These are phyloP conservation scores for Daldinia concentrica DNA, from an alignment of 495 filamentous ascomycete genomes.

Conservation along the genomic window DNA sequence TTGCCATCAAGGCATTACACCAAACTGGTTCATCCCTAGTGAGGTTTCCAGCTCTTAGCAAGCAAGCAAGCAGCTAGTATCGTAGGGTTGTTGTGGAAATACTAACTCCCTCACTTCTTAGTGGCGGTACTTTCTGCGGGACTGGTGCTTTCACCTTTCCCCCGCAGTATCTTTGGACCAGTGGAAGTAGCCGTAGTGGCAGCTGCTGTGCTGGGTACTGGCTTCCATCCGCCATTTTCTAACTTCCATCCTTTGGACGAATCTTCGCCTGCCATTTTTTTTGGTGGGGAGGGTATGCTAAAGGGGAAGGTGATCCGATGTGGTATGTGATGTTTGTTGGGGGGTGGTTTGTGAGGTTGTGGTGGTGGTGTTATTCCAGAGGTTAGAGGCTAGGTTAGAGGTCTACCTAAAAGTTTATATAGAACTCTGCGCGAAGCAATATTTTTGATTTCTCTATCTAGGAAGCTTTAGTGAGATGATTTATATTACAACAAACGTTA, in stretches of 20 bases:
- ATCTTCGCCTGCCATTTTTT: neutral
- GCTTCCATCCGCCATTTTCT: neutral
- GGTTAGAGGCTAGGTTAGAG: neutral
- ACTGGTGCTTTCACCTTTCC: neutral
- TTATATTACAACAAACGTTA: too few relatives aligned
- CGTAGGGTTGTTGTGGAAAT: neutral
- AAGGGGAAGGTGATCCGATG: neutral
- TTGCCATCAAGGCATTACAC: neutral
- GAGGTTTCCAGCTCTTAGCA: too few relatives aligned
- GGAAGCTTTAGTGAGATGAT: neutral
- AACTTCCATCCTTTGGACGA: slow-evolving; percentile 1
- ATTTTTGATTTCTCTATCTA: neutral
- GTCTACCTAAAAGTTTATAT: neutral
- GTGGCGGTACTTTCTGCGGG: neutral
- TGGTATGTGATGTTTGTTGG: neutral
- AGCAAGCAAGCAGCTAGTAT: too few relatives aligned
- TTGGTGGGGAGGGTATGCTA: neutral
- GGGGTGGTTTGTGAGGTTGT: neutral
- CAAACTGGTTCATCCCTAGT: neutral
- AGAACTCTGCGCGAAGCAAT: neutral
- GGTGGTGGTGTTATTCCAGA: neutral
- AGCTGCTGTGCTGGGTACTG: neutral
- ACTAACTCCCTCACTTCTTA: neutral
- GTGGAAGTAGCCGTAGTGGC: neutral
- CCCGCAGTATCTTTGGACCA: neutral